Evolutionary conservation across 2,329 filamentous ascomycete species (phyloP), one percentile per base, ranked within the genome.

Genomic region (Trichoderma sp.): DNA sequence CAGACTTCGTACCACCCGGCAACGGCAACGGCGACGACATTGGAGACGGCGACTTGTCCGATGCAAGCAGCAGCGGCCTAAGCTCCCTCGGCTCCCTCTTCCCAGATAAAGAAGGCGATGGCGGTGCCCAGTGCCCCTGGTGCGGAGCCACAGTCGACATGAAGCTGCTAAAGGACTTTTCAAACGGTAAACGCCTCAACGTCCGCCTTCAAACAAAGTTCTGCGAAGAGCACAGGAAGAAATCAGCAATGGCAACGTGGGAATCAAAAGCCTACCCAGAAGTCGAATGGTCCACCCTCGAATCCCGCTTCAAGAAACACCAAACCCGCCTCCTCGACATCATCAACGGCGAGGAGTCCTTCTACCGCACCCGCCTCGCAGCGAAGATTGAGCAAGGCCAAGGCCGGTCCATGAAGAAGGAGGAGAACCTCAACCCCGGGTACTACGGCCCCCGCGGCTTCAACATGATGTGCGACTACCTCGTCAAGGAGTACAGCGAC

Each of bases 361-460:
- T 91, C 80, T 97, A 91, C 80, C 87, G 91, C 16, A 85, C 88
- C 11, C 79, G 87, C 1, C 85, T 94, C 29, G 87, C 87, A 5
- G 85, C 87, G 4, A 88, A 85, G 14, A 85, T 93, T 60, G 87
- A 88, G 74, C 83, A 85, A 2, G 92, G 92, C 14, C 87, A 89
- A 80, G 89, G 89, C 35, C 88, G 90, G 71, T 92, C 89, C 31
- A 85, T 93, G 74, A 85, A 90, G 69, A 88, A 90, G 76, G 91
- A 87, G 68, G 85, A 90, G 33, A 88, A 86, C 74, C 87, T 93
- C 35, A 91, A 89, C 3, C 93, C 93, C 11, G 95, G 95, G 0
- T 98, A 97, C 83, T 98, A 97, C 83, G 95, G 95, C 2, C 89
- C 92, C 3, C 89, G 92, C 24, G 95, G 95, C 1, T 87, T 93